phyloP scores from a whole-genome alignment of 768 basidiomycete species.

The Suillus decipiens region DNA sequence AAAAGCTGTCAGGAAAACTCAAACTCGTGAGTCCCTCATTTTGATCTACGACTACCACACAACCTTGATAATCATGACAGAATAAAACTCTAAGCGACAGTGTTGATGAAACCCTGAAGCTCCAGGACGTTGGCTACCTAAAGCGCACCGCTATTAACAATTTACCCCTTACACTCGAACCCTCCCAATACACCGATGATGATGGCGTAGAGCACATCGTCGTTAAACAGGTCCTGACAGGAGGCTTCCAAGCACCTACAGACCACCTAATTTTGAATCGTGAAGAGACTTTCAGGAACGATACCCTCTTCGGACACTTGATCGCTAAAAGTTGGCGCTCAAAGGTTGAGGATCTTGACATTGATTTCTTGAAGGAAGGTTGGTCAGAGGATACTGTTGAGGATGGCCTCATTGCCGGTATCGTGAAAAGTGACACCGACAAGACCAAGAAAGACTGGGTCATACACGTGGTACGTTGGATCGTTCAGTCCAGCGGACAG shows the following conservation, averaged over 20 bases:
- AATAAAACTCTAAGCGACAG: slow-evolving; percentile 61
- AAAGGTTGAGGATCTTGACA: slow-evolving; percentile 43
- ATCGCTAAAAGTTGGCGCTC: slow-evolving; percentile 50
- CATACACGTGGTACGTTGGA: slow-evolving; percentile 49
- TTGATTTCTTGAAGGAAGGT: slow-evolving; percentile 33
- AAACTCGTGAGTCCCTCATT: not conserved
- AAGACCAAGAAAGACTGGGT: slow-evolving; percentile 62
- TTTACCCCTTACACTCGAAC: slow-evolving; percentile 53
- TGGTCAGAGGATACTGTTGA: slow-evolving; percentile 35
- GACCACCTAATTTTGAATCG: slow-evolving; percentile 56
- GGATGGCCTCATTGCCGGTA: slow-evolving; percentile 32
- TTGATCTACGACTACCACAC: not conserved
- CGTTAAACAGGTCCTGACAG: slow-evolving; percentile 60
- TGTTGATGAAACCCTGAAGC: slow-evolving; percentile 55
- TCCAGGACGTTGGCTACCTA: slow-evolving; percentile 71
- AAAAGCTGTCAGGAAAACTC: slow-evolving; percentile 1
- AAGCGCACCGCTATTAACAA: slow-evolving; percentile 56
- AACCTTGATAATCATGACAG: slow-evolving; percentile 32
- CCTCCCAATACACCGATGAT: slow-evolving; percentile 63
- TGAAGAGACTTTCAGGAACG: slow-evolving; percentile 46
- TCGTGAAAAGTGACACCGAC: slow-evolving; percentile 54
- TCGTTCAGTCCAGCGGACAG: not conserved
- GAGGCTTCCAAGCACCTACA: slow-evolving; percentile 53
- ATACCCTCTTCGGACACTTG: slow-evolving; percentile 58
- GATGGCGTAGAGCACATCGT: slow-evolving; percentile 59